These are phyloP conservation scores for Daldinia caldariorum DNA, from an alignment of 495 filamentous ascomycete species.

Conservation along the genomic window DNA sequence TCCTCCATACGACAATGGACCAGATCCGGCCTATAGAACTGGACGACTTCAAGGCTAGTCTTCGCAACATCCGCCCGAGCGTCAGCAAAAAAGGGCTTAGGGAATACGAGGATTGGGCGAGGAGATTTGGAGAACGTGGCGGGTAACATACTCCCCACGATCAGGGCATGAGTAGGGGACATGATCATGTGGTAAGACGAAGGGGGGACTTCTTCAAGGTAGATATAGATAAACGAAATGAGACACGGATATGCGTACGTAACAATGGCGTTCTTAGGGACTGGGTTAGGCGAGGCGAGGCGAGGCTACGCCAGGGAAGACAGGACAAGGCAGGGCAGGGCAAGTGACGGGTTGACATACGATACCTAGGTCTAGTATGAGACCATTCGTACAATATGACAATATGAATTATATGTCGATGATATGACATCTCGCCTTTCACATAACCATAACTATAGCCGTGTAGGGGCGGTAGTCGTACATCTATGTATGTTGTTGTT, in stretches of 20 bases:
- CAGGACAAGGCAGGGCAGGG: no score
- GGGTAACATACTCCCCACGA: conserved; percentile 58
- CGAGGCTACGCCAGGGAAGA: neutral
- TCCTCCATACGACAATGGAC: conserved; percentile 91
- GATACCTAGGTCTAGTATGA: conserved; percentile 26
- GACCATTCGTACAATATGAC: conserved; percentile 23
- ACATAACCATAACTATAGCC: conserved; percentile 1
- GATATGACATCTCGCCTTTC: conserved; percentile 11
- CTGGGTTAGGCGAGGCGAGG: no score
- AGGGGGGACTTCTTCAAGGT: neutral
- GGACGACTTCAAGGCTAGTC: conserved; percentile 84
- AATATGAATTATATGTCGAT: conserved; percentile 33
- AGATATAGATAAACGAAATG: conserved; percentile 4
- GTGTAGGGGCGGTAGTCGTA: conserved; percentile 28
- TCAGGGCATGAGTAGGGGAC: no score
- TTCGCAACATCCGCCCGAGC: conserved; percentile 87
- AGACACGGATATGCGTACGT: neutral
- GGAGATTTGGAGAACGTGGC: conserved; percentile 89
- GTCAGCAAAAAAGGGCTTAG: conserved; percentile 85
- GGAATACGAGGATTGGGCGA: conserved; percentile 94
- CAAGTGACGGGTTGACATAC: conserved; percentile 31
- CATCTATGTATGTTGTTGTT: conserved; percentile 34
- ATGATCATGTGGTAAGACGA: no score
- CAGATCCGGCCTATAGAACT: conserved; percentile 89
- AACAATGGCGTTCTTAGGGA: conserved; percentile 11